Evolutionary conservation across 1,139 yeast genomes (phyloP).

Genomic region (Geotrichum cucujoidarum): DNA sequence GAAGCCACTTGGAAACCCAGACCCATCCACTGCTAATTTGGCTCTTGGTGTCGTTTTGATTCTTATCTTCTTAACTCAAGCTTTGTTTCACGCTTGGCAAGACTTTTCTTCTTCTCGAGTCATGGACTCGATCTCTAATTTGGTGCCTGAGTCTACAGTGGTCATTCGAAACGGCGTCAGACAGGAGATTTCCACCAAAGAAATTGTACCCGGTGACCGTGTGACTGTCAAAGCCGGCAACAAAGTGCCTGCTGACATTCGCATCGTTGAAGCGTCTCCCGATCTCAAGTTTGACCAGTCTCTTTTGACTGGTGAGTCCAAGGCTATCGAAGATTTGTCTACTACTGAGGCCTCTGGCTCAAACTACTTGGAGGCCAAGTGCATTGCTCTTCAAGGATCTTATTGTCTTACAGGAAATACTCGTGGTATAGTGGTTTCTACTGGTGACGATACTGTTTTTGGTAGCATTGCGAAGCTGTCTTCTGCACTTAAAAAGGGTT

Average conservation of each 20-base stretch:
- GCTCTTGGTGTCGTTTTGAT: conserved; percentile 43
- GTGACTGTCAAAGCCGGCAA: conserved; percentile 43
- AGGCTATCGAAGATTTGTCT: conserved; percentile 39
- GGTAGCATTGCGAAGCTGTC: conserved; percentile 45
- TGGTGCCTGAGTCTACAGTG: conserved; percentile 43
- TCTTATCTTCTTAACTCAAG: conserved; percentile 44
- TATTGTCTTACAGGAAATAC: conserved; percentile 46
- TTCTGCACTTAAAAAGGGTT: conserved; percentile 39
- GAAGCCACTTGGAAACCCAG: conserved; percentile 48
- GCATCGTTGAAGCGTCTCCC: conserved; percentile 34
- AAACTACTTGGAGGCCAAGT: conserved; percentile 42
- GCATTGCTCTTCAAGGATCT: conserved; percentile 47
- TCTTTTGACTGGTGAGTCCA: conserved; percentile 48
- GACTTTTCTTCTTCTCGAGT: conserved; percentile 46
- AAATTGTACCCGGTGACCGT: conserved; percentile 32
- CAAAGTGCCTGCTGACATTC: conserved; percentile 46
- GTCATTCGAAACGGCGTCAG: conserved; percentile 40
- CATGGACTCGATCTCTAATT: conserved; percentile 44
- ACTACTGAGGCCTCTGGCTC: conserved; percentile 35
- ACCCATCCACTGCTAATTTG: conserved; percentile 43
- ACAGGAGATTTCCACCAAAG: conserved; percentile 29
- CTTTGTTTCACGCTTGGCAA: conserved; percentile 45
- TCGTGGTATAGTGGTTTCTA: conserved; percentile 42
- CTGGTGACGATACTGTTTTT: conserved; percentile 45
- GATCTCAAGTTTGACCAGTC: conserved; percentile 49